Evolutionary conservation across 352 stramenopile genomes (phyloP), one percentile per base, ranked within the genome.

Genomic region (Phytophthora cactorum): DNA sequence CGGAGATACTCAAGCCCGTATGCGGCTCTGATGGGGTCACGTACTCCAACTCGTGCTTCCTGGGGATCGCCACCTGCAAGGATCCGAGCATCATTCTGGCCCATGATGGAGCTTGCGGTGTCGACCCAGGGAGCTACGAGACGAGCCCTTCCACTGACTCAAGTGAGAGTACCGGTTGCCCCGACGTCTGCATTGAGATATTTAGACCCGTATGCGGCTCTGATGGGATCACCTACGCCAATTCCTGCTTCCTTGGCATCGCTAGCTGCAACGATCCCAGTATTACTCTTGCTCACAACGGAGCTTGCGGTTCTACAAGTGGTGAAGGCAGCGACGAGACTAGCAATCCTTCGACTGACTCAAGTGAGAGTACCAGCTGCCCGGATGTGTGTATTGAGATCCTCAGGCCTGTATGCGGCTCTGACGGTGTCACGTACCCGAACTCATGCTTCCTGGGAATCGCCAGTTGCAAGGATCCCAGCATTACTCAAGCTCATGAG

Each of bases 11-110:
- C 52, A 8, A 44, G 0, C 64, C 68, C 7, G 72, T 84, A 10
- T 84, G 75, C 14, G 75, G 75, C 12, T 79, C 70, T 32, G 27
- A 84, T 54, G 71, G 68, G 6, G 56, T 77, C 29, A 83, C 73
- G 14, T 87, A 84, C 66, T 67, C 56, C 32, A 79, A 83, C 66
- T 57, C 52, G 15, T 81, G 75, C 54, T 70, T 70, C 55, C 52
- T 83, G 22, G 32, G 38, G 0, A 53, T 69, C 25, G 57, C 69
- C 2, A 60, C 63, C 25, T 82, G 75, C 59, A 66, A 74, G 31
- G 60, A 73, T 27, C 14, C 70, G 9, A 66, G 28, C 39, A 63
- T 78, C 28, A 52, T n/a, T n/a, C 17, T 54, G 38, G 53, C 31
- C 2, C 54, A 52, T n/a, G 52, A 74, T 10, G 70, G 73, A 52